Evolutionary conservation across 2,329 filamentous ascomycete species (phyloP), one percentile per base, ranked within the genome.

Genomic region (Mycosphaerella sp.): DNA sequence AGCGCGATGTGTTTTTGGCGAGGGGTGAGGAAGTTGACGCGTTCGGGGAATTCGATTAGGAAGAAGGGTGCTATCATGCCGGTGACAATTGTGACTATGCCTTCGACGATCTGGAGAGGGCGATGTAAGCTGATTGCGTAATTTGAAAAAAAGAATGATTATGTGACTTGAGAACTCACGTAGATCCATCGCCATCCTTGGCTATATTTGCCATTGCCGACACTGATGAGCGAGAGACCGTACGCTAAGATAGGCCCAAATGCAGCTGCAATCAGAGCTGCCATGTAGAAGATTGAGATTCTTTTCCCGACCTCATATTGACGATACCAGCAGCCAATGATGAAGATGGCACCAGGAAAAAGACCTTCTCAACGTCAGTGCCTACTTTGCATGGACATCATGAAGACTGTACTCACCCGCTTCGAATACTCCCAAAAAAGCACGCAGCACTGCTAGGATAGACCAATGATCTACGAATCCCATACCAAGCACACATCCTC

Each of bases 401-500:
- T 32, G 3, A 4, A 34, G 9, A 34, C 2, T 13, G 10, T 34
- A 40, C 14, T 21, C 30, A 34, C 84, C 80, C 13, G 79, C 57
- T 41, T 86, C 84, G 25, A 86, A 73, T 2, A 82, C 53, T 47
- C 84, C 84, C 10, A 85, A 72, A 5, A 86, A 45, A 0, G 79
- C 70, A 44, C 82, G 71, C 34, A 82, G 66, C 0, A 70, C 80
- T 0, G 78, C 70, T 36, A 85, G 65, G 17, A 75, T 64, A 1
- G 64, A 57, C 68, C 76, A 82, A n/a, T 70, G 68, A 16, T 74
- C 65, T 43, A 76, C 73, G 51, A 85, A 85, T 5, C 80, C 82
- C 75, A 85, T 82, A 2, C 80, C 61, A 18, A 84, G 75, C 75
- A 83, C 82, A 49, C 76, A 70, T 2, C 58, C 68, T 12, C 81